Evolutionary conservation across 2,329 filamentous ascomycete species (phyloP).

Genomic region (Dothidotthia symphoricarpi): DNA sequence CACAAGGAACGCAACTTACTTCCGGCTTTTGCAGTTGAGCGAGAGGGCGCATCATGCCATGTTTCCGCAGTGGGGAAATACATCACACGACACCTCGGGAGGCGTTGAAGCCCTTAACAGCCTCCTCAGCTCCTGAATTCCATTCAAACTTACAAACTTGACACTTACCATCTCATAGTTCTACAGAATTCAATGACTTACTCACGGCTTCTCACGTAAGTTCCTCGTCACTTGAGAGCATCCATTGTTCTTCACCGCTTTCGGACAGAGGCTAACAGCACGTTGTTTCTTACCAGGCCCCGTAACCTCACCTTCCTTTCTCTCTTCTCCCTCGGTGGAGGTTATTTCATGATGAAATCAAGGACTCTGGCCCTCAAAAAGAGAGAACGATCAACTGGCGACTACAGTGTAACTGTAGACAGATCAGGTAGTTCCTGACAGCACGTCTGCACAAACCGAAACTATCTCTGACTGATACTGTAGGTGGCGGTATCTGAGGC

Average conservation of each 20-base stretch:
- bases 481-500: constrained; percentile 8
- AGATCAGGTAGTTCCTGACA: constrained; percentile 29
- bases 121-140: neutral
- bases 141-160: neutral
- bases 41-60: constrained; percentile 14
- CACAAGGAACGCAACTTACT: too few relatives aligned
- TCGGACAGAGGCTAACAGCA: constrained; percentile 14
- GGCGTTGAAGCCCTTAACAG: constrained; percentile 5
- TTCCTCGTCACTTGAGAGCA: neutral
- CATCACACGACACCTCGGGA: constrained; percentile 23
- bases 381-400: constrained; percentile 27
- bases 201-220: constrained; percentile 34
- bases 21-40: too few relatives aligned
- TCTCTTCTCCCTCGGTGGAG: constrained; percentile 31
- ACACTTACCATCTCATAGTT: too few relatives aligned
- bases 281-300: constrained; percentile 17
- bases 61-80: constrained; percentile 20
- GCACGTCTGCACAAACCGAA: neutral
- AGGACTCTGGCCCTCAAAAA: constrained; percentile 28
- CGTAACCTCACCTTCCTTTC: constrained; percentile 36
- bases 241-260: constrained; percentile 2
- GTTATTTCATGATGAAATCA: constrained; percentile 36
- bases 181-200: constrained; percentile 25
- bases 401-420: constrained; percentile 39
- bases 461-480: neutral